Evolutionary conservation across 1,284 basidiomycete species (phyloP).

Genomic region (Crucibulum parvulum): DNA sequence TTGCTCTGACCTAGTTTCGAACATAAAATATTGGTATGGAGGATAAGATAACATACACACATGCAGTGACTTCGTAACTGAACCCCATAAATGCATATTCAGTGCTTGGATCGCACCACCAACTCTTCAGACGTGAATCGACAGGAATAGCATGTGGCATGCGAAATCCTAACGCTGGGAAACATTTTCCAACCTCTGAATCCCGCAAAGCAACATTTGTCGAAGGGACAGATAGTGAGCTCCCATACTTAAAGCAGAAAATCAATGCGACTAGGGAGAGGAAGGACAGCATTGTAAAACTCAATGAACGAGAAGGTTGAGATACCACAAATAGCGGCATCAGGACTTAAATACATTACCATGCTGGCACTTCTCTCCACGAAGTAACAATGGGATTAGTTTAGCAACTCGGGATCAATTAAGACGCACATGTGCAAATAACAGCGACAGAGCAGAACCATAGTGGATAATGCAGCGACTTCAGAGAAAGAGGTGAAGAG

Average conservation of each 20-base stretch:
- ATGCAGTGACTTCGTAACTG: constrained; percentile 64
- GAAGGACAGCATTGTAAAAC: too few species aligned
- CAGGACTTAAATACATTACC: too few species aligned
- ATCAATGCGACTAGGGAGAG: too few species aligned
- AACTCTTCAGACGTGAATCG: constrained; percentile 40
- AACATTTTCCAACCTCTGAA: constrained; percentile 41
- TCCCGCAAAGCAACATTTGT: background rate
- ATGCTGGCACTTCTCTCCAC: background rate
- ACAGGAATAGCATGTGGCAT: constrained; percentile 51
- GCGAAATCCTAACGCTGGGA: constrained; percentile 59
- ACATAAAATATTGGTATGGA: background rate
- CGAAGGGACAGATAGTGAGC: too few species aligned
- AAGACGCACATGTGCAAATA: background rate
- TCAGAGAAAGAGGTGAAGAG: background rate
- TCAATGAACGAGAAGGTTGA: too few species aligned
- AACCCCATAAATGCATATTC: constrained; percentile 73
- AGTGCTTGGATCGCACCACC: constrained; percentile 63
- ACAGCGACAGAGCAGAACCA: background rate
- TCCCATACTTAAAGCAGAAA: too few species aligned
- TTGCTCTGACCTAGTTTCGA: constrained; percentile 44
- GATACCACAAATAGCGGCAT: too few species aligned
- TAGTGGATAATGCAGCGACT: background rate
- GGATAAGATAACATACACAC: constrained; percentile 31
- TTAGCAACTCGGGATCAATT: too few species aligned
- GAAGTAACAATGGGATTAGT: too few species aligned